Evolutionary conservation across 331 rosid species (phyloP).

Genomic region (Erythrophleum ivorense): DNA sequence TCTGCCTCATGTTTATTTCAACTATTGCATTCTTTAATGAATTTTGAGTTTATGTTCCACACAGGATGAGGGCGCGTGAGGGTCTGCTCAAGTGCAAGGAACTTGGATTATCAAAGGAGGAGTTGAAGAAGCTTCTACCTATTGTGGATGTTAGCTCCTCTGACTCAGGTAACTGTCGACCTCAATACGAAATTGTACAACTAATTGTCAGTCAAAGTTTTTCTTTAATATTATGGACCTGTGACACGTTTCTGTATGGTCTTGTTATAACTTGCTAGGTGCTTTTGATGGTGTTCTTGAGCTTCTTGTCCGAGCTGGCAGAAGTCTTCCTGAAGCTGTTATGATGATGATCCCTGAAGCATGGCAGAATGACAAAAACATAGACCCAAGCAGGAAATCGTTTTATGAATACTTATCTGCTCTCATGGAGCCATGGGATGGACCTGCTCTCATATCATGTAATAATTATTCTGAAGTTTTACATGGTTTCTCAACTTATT

Average conservation of each 20-base stretch:
- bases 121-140: slow-evolving; percentile 78
- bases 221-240: too few species aligned
- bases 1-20: not conserved
- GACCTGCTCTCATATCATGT: slow-evolving; percentile 98
- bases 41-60: too few species aligned
- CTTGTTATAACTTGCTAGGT: too few species aligned
- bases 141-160: slow-evolving; percentile 89
- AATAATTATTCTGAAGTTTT: too few species aligned
- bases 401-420: slow-evolving; percentile 88
- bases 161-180: slow-evolving; percentile 87
- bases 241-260: too few species aligned
- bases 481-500: too few species aligned
- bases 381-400: slow-evolving; percentile 76
- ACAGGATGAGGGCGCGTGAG: slow-evolving; percentile 98
- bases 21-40: slow-evolving; percentile 29
- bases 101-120: slow-evolving; percentile 71
- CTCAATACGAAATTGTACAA: too few species aligned
- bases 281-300: slow-evolving; percentile 96
- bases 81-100: slow-evolving; percentile 83
- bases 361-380: slow-evolving; percentile 96
- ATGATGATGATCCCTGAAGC: slow-evolving; percentile 99
- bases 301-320: slow-evolving; percentile 83
- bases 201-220: too few species aligned
- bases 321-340: slow-evolving; percentile 98
- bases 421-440: slow-evolving; percentile 98